These are phyloP conservation scores for Phytopythium oedochilum DNA, from an alignment of 352 stramenopile genomes.

Conservation along the genomic window DNA sequence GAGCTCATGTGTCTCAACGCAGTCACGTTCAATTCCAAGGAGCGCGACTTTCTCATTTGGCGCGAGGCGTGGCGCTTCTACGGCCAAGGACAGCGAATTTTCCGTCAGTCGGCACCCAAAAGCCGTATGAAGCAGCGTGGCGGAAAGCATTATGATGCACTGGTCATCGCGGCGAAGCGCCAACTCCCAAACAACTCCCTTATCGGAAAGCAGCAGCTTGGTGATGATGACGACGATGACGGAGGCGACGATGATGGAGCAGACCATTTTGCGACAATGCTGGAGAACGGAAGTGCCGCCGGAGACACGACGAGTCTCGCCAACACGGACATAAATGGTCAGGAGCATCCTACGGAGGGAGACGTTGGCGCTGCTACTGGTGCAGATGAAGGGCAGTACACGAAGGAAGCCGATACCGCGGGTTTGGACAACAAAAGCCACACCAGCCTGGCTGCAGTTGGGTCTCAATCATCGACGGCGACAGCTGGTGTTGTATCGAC, in stretches of 20 bases:
- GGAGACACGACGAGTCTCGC: neutral
- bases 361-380: neutral
- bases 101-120: conserved; percentile 71
- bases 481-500: conserved; percentile 9
- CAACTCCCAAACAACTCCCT: conserved; percentile 82
- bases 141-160: conserved; percentile 61
- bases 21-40: conserved; percentile 93
- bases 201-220: conserved; percentile 40
- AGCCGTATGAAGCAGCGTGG: conserved; percentile 72
- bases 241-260: conserved; percentile 25
- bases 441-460: neutral
- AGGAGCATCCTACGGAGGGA: neutral
- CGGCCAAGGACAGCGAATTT: conserved; percentile 64
- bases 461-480: conserved; percentile 3
- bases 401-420: neutral
- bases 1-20: conserved; percentile 96
- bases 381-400: neutral
- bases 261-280: conserved; percentile 14
- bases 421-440: neutral
- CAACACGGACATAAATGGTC: neutral
- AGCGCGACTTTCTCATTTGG: conserved; percentile 89
- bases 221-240: conserved; percentile 22
- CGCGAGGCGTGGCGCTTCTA: conserved; percentile 92
- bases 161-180: conserved; percentile 69
- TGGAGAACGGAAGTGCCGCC: neutral